These are phyloP conservation scores for Ophiocordyceps robertsii DNA, from an alignment of 2,329 filamentous ascomycete species.

Conservation along the genomic window DNA sequence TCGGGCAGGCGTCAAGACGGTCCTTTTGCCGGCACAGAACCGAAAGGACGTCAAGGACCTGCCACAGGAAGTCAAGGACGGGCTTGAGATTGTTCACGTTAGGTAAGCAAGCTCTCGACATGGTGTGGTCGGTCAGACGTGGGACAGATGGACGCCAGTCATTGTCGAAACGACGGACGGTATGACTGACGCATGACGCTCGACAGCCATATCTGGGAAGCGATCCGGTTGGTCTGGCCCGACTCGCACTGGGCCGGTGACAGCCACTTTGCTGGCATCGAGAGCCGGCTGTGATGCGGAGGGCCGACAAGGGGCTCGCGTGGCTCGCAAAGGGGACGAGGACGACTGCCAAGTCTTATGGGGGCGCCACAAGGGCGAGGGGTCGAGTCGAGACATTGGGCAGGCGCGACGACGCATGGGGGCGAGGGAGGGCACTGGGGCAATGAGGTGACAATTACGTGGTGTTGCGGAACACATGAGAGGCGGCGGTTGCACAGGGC, in stretches of 20 bases:
- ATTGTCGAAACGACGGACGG: constrained; percentile 1
- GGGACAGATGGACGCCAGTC: neutral
- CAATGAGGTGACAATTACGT: neutral
- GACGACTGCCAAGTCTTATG: neutral
- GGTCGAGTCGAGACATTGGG: neutral
- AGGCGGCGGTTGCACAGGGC: neutral
- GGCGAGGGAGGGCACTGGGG: neutral
- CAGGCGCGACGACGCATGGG: neutral
- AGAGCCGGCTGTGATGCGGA: constrained; percentile 57
- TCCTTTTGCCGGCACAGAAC: constrained; percentile 77
- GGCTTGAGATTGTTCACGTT: constrained; percentile 80
- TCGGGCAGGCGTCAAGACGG: constrained; percentile 86
- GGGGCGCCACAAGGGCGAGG: neutral
- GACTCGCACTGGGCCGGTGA: constrained; percentile 74
- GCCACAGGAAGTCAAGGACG: constrained; percentile 76
- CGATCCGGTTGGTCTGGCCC: constrained; percentile 82
- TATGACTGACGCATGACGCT: constrained; percentile 15
- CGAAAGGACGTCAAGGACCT: constrained; percentile 86
- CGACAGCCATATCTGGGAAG: constrained; percentile 81
- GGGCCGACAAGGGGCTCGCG: neutral
- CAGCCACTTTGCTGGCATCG: constrained; percentile 52
- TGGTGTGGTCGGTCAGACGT: constrained; percentile 1
- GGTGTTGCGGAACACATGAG: neutral
- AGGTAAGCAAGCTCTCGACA: constrained; percentile 39
- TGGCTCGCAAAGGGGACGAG: neutral